Evolutionary conservation across 2,329 filamentous ascomycete genomes (phyloP).

Genomic region (Neodidymelliopsis sp.): DNA sequence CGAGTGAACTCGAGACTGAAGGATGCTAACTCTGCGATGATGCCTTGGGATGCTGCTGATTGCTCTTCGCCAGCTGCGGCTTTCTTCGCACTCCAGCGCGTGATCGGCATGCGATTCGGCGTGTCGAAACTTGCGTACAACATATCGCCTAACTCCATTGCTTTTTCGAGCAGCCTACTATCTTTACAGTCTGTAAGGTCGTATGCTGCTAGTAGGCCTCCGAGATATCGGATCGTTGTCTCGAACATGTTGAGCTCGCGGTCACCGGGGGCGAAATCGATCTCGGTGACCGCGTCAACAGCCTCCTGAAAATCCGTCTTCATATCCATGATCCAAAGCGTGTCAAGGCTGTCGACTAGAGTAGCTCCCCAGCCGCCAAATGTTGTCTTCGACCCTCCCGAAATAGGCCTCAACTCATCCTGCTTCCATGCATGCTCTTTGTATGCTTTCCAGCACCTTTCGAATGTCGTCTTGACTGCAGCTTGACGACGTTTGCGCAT

Average conservation of each 20-base stretch:
- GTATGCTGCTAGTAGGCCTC: conserved; percentile 71
- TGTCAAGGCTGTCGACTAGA: conserved; percentile 75
- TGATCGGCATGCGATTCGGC: conserved; percentile 67
- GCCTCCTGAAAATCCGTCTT: conserved; percentile 69
- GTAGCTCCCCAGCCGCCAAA: conserved; percentile 93
- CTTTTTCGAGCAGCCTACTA: conserved; percentile 62
- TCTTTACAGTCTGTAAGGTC: conserved; percentile 65
- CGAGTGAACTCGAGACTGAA: conserved; percentile 55
- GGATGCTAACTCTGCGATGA: conserved; percentile 54
- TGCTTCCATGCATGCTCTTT: conserved; percentile 79
- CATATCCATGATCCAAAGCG: conserved; percentile 73
- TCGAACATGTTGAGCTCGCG: conserved; percentile 69
- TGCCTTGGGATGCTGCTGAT: conserved; percentile 42
- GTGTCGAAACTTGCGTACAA: conserved; percentile 72
- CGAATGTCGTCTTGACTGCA: conserved; percentile 75
- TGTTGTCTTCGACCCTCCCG: conserved; percentile 71
- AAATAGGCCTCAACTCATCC: conserved; percentile 80
- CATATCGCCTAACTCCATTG: conserved; percentile 67
- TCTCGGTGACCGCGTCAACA: conserved; percentile 61
- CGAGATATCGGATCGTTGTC: conserved; percentile 73
- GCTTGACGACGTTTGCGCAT: conserved; percentile 69
- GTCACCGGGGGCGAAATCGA: conserved; percentile 63
- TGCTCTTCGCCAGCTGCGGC: conserved; percentile 39
- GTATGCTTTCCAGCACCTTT: conserved; percentile 81
- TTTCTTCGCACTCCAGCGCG: conserved; percentile 33